These are phyloP conservation scores for Arthrobotrys entomopaga DNA, from an alignment of 2,329 filamentous ascomycete species.

Conservation along the genomic window DNA sequence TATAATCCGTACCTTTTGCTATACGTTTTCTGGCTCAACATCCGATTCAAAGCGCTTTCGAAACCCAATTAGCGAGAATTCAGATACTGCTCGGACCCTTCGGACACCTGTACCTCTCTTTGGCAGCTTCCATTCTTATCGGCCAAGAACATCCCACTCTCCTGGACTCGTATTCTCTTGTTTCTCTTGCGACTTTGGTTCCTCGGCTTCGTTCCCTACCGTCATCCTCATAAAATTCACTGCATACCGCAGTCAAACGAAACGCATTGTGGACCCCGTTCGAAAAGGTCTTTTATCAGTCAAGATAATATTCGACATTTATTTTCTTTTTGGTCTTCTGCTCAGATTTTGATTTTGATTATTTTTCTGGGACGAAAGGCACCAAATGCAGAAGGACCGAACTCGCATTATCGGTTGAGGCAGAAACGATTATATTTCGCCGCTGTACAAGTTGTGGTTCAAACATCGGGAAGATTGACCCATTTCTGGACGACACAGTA, in stretches of 20 bases:
- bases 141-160: conserved; percentile 22
- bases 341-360: conserved; percentile 31
- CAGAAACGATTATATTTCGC: conserved; percentile 31
- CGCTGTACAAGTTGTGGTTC: conserved; percentile 5
- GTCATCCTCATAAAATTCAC: conserved; percentile 6
- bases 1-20: conserved; percentile 42
- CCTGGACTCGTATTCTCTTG: neutral
- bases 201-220: conserved; percentile 41
- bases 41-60: conserved; percentile 53
- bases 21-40: conserved; percentile 48
- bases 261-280: conserved; percentile 22
- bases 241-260: conserved; percentile 17
- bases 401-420: conserved; percentile 54
- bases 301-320: too few species aligned
- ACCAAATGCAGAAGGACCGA: conserved; percentile 54
- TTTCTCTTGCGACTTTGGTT: conserved; percentile 28
- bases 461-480: conserved; percentile 43
- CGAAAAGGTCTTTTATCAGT: conserved; percentile 27
- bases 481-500: conserved; percentile 36
- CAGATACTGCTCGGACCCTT: conserved; percentile 47
- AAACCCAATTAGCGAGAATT: conserved; percentile 55
- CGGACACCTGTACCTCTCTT: conserved; percentile 50
- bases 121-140: conserved; percentile 42
- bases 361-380: conserved; percentile 25
- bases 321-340: neutral